These are phyloP conservation scores for Datura wrightii DNA, from an alignment of 257 asterid species.

Conservation along the genomic window DNA sequence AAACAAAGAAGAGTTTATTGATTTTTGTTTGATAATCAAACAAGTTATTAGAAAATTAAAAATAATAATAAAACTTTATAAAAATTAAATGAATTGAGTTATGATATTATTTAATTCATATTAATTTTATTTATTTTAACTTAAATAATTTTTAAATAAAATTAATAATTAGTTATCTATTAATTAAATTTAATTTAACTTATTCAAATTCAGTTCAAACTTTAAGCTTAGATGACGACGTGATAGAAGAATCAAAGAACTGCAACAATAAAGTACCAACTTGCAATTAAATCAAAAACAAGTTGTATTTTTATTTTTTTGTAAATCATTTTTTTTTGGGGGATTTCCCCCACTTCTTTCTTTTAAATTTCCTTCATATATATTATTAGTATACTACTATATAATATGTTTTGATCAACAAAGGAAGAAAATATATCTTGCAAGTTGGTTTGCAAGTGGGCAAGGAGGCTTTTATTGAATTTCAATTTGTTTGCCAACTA, in stretches of 20 bases:
- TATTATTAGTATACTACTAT: not conserved
- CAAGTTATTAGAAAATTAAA: too few species aligned
- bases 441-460: constrained; percentile 58
- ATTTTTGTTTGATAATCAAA: too few species aligned
- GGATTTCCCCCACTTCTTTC: not conserved
- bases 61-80: too few species aligned
- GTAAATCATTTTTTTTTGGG: constrained; percentile 18
- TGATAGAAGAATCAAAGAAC: constrained; percentile 15
- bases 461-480: constrained; percentile 45
- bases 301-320: constrained; percentile 41
- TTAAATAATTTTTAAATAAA: too few species aligned
- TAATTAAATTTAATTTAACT: too few species aligned
- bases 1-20: too few species aligned
- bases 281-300: constrained; percentile 48
- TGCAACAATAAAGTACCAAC: constrained; percentile 39
- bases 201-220: not conserved
- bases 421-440: constrained; percentile 25
- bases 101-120: too few species aligned
- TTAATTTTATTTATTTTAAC: too few species aligned
- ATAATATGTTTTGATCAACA: not conserved
- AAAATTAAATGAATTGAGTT: too few species aligned
- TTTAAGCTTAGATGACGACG: not conserved
- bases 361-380: not conserved
- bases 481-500: constrained; percentile 29
- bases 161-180: too few species aligned